Conservation (phyloP, 257 asterid genomes). For the Solanum clarkiae region DNA sequence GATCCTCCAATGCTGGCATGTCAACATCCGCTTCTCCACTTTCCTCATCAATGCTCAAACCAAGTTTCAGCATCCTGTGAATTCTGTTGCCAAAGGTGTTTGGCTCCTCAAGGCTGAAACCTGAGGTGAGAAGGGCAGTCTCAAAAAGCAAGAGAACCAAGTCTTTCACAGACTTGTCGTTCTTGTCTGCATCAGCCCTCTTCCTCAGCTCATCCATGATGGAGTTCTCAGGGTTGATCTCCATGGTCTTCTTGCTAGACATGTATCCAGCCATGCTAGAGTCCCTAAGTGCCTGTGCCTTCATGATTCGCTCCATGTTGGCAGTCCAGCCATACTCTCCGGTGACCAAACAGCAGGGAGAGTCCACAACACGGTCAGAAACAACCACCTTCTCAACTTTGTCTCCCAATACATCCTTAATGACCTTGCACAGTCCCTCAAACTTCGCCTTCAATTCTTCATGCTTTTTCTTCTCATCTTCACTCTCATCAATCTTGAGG, state of each 20-base stretch:
- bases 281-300: constrained; percentile 60
- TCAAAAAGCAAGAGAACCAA: constrained; percentile 51
- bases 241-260: constrained; percentile 73
- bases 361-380: constrained; percentile 54
- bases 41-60: constrained; percentile 59
- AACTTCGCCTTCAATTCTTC: constrained; percentile 41
- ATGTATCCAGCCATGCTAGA: constrained; percentile 68
- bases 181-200: constrained; percentile 69
- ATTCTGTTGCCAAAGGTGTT: constrained; percentile 66
- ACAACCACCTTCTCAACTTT: constrained; percentile 56
- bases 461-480: constrained; percentile 44
- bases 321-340: constrained; percentile 69
- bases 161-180: constrained; percentile 56
- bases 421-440: constrained; percentile 52
- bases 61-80: constrained; percentile 62
- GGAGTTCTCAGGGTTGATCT: constrained; percentile 54
- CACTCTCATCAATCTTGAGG: constrained; percentile 49
- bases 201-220: constrained; percentile 67
- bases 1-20: constrained; percentile 56
- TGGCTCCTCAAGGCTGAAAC: constrained; percentile 63
- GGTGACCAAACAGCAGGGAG: constrained; percentile 62
- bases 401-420: constrained; percentile 54
- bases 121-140: constrained; percentile 52
- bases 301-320: constrained; percentile 65
- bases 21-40: constrained; percentile 41